Evolutionary conservation across 208 protist species (phyloP), one percentile per base, ranked within the genome.

Genomic region (Acanthamoeba quina): DNA sequence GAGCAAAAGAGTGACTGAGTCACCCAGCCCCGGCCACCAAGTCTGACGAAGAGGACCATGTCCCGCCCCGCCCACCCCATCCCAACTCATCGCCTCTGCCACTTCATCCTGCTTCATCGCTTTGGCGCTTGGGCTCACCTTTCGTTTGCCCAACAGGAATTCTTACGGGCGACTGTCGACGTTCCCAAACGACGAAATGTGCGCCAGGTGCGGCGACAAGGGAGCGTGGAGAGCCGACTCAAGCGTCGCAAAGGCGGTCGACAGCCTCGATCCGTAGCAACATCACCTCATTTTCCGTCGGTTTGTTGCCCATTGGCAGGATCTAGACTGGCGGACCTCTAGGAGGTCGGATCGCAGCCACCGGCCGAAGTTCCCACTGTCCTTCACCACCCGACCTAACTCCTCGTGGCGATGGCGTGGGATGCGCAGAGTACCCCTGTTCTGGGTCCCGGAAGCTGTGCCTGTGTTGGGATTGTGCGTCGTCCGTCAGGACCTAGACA

Each of bases 41-140:
- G 37, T n/a, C 70, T 78, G 70, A 78, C 70, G 70, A 78, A 78
- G 37, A 15, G 34, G 70, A 78, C 37, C 70, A 41, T 41, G 70
- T 52, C 70, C 70, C 6, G 11, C n/a, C 19, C 19, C 11, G 41
- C 66, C 66, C 37, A 78, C 2, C 15, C 29, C 70, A 41, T 78
- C 70, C 37, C 29, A 78, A 70, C 62, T 3, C 62, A 70, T 70
- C 62, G 62, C 5, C 9, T 7, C 0, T 1, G 9, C 62, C 1
- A 7, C 2, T 37, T 49, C 70, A 78, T 78, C 70, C 70, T 19
- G 15, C 7, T 2, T 24, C 41, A 78, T 78, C 70, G 70, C 5
- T 19, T 78, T 13, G 29, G 70, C 70, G 19, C 4, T 78, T 78
- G 70, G 70, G 70, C 70, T 78, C 70, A 17, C 62, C 29, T 70